Percentiles rank a stretch among this genome's conserved stretches.
phyloP scores from a whole-genome alignment of 805 yeast species.

The Diddensiella transvaalensis region DNA sequence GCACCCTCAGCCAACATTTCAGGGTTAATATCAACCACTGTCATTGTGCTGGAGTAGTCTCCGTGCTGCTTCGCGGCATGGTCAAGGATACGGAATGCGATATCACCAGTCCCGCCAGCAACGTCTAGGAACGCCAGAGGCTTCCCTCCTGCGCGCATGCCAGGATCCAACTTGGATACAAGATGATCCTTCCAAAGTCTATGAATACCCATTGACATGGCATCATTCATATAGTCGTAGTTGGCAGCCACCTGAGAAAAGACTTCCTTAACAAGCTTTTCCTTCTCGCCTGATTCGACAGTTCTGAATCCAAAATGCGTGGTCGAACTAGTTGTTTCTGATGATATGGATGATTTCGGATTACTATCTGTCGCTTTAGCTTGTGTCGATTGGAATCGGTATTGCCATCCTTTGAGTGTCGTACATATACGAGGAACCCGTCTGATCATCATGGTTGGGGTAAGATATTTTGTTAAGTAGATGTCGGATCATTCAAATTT shows the following conservation, averaged over 20 bases:
- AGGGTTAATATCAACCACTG: conserved; percentile 89
- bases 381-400: background rate
- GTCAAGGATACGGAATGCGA: conserved; percentile 90
- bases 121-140: conserved; percentile 90
- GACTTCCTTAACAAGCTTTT: conserved; percentile 66
- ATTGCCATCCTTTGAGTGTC: too few relatives aligned
- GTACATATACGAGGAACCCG: too few relatives aligned
- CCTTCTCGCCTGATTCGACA: conserved; percentile 76
- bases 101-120: conserved; percentile 99
- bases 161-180: conserved; percentile 85
- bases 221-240: conserved; percentile 97
- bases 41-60: conserved; percentile 76
- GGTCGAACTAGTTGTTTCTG: conserved; percentile 34
- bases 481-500: too few relatives aligned
- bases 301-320: conserved; percentile 93
- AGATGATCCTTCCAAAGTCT: conserved; percentile 93
- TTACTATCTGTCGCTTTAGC: too few relatives aligned
- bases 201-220: conserved; percentile 94
- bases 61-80: conserved; percentile 79
- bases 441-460: too few relatives aligned
- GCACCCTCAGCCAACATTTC: conserved; percentile 95
- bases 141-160: conserved; percentile 80
- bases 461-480: too few relatives aligned
- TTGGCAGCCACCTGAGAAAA: conserved; percentile 92
- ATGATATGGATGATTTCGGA: too few relatives aligned